These are phyloP conservation scores for Candida bentonensis DNA, from an alignment of 805 yeast genomes.

Conservation along the genomic window DNA sequence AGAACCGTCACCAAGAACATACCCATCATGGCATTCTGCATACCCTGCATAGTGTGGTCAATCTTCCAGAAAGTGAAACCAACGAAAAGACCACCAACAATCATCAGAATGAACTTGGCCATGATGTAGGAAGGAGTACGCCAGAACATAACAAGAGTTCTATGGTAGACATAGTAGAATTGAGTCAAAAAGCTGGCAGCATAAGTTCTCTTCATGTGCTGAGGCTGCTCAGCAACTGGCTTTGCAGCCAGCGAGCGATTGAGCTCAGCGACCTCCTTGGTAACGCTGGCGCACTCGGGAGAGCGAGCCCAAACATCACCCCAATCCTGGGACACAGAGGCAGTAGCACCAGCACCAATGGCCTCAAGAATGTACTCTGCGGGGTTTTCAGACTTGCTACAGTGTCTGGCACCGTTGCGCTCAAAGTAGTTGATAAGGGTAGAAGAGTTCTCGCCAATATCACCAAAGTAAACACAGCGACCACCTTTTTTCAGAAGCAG, in stretches of 20 bases:
- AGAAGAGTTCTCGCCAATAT: slow-evolving; percentile 50
- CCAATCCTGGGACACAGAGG: slow-evolving; percentile 45
- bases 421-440: slow-evolving; percentile 55
- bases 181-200: slow-evolving; percentile 38
- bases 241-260: slow-evolving; percentile 18
- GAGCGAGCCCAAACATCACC: slow-evolving; percentile 44
- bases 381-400: slow-evolving; percentile 50
- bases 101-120: slow-evolving; percentile 40
- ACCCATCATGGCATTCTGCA: slow-evolving; percentile 46
- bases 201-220: slow-evolving; percentile 17
- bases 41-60: slow-evolving; percentile 35
- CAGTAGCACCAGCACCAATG: slow-evolving; percentile 74
- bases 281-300: slow-evolving; percentile 25
- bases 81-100: slow-evolving; percentile 43
- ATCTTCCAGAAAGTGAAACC: slow-evolving; percentile 62
- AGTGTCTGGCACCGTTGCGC: slow-evolving; percentile 54
- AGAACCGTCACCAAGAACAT: slow-evolving; percentile 44
- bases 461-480: slow-evolving; percentile 69
- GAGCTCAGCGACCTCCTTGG: slow-evolving; percentile 23
- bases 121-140: slow-evolving; percentile 49
- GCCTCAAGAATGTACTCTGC: slow-evolving; percentile 64
- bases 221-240: slow-evolving; percentile 15
- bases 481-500: slow-evolving; percentile 64
- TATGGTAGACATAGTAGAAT: slow-evolving; percentile 25
- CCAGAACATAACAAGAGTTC: slow-evolving; percentile 36